phyloP scores from a whole-genome alignment of 2,329 filamentous ascomycete species.

The Colletotrichum australisinense region DNA sequence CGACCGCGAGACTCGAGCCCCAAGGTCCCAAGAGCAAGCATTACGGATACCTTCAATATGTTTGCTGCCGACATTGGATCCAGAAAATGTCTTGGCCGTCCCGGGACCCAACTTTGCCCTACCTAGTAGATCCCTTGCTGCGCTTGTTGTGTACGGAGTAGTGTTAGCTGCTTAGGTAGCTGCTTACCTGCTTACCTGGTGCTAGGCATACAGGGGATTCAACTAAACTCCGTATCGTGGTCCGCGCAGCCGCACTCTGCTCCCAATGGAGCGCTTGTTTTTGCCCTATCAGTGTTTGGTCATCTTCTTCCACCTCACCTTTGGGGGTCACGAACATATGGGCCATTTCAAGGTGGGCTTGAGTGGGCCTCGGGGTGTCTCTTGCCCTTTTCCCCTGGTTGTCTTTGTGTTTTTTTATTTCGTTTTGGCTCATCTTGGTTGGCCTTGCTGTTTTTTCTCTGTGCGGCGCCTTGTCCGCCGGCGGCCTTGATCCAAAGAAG shows the following conservation, averaged over 20 bases:
- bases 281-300: conserved; percentile 14
- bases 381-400: conserved; percentile 8
- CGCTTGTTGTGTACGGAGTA: no score
- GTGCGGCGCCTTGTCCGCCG: background rate
- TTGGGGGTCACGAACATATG: background rate
- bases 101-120: background rate
- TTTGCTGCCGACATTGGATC: no score
- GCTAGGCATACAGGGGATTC: background rate
- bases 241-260: conserved; percentile 10
- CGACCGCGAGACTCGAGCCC: background rate
- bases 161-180: no score
- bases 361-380: conserved; percentile 20
- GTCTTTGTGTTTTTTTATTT: background rate
- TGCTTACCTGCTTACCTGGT: background rate
- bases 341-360: conserved; percentile 4
- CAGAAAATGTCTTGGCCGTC: conserved; percentile 9
- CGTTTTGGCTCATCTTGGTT: background rate
- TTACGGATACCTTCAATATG: no score
- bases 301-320: background rate
- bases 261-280: conserved; percentile 32
- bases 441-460: background rate
- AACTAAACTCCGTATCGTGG: background rate
- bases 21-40: no score
- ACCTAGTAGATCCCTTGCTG: no score
- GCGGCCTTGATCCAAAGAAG: background rate